These are phyloP conservation scores for Paecilomyces niveus DNA, from an alignment of 2,329 filamentous ascomycete genomes.

Conservation along the genomic window DNA sequence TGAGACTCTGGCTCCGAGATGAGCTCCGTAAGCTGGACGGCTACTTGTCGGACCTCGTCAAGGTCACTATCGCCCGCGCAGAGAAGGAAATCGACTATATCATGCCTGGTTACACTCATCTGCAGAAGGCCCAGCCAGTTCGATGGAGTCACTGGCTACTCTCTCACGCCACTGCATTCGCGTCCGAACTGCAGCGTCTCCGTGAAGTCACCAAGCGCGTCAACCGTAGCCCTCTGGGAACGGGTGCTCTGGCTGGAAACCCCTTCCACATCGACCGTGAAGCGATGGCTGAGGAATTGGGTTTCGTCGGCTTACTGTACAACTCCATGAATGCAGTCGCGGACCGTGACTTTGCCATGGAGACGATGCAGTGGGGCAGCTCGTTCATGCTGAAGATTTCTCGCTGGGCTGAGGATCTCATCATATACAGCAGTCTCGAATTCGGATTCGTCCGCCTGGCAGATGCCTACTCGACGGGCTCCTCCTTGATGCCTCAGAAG, in stretches of 20 bases:
- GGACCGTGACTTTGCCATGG: slow-evolving; percentile 75
- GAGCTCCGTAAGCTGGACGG: slow-evolving; percentile 63
- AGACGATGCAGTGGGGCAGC: slow-evolving; percentile 72
- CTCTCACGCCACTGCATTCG: slow-evolving; percentile 65
- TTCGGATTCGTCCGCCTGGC: slow-evolving; percentile 70
- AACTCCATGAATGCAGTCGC: slow-evolving; percentile 72
- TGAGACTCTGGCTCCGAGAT: slow-evolving; percentile 81
- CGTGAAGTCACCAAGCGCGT: slow-evolving; percentile 67
- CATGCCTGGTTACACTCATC: slow-evolving; percentile 85
- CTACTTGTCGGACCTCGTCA: slow-evolving; percentile 62
- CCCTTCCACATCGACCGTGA: slow-evolving; percentile 75
- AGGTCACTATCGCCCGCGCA: slow-evolving; percentile 61
- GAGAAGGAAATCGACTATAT: slow-evolving; percentile 68
- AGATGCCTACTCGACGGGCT: slow-evolving; percentile 74
- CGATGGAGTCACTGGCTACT: slow-evolving; percentile 78
- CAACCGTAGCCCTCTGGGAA: slow-evolving; percentile 64
- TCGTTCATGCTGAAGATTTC: slow-evolving; percentile 75
- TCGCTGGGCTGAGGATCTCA: slow-evolving; percentile 77
- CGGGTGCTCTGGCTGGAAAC: slow-evolving; percentile 73
- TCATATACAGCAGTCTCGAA: slow-evolving; percentile 70
- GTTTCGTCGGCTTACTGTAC: slow-evolving; percentile 66
- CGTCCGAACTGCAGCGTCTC: slow-evolving; percentile 67
- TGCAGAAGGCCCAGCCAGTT: slow-evolving; percentile 76
- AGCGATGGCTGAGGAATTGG: slow-evolving; percentile 70
- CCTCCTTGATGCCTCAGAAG: slow-evolving; percentile 75